Evolutionary conservation across 805 yeast genomes (phyloP).

Genomic region (Candida loeiensis): DNA sequence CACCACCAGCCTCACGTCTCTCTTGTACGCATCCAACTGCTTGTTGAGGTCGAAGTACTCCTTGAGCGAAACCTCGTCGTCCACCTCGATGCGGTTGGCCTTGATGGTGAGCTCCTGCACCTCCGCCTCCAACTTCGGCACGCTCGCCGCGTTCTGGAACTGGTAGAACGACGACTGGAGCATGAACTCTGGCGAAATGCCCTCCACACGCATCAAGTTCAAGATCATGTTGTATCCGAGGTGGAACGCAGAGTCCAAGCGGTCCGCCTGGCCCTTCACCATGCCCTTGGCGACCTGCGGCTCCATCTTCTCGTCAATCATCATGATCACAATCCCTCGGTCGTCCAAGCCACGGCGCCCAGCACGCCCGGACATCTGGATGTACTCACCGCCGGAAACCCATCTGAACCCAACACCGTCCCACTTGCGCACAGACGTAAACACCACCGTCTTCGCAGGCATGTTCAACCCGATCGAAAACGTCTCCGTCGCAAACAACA

Average conservation of each 20-base stretch:
- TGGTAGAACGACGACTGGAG: slow-evolving; percentile 90
- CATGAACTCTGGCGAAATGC: slow-evolving; percentile 97
- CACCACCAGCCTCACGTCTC: slow-evolving; percentile 74
- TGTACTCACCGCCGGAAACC: slow-evolving; percentile 99
- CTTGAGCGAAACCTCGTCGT: slow-evolving; percentile 64
- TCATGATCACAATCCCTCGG: slow-evolving; percentile 98
- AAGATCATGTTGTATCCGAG: slow-evolving; percentile 96
- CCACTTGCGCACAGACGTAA: slow-evolving; percentile 96
- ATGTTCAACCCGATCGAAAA: slow-evolving; percentile 96
- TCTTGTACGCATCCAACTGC: slow-evolving; percentile 66
- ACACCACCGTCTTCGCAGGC: slow-evolving; percentile 99
- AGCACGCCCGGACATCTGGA: slow-evolving; percentile 99
- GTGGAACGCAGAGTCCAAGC: slow-evolving; percentile 96
- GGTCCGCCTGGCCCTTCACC: slow-evolving; percentile 99
- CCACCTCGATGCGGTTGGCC: slow-evolving; percentile 46
- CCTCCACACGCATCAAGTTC: slow-evolving; percentile 94
- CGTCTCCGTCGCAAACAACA: slow-evolving; percentile 95
- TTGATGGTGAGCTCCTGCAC: slow-evolving; percentile 51
- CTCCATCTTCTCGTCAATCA: slow-evolving; percentile 99
- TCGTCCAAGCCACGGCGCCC: slow-evolving; percentile 99
- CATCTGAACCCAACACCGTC: slow-evolving; percentile 97
- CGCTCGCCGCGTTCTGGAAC: slow-evolving; percentile 88
- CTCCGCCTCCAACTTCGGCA: slow-evolving; percentile 76
- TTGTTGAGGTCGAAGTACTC: slow-evolving; percentile 80
- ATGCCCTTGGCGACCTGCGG: slow-evolving; percentile 98